Evolutionary conservation across 257 asterid genomes (phyloP).

Genomic region (Solanum piurae): DNA sequence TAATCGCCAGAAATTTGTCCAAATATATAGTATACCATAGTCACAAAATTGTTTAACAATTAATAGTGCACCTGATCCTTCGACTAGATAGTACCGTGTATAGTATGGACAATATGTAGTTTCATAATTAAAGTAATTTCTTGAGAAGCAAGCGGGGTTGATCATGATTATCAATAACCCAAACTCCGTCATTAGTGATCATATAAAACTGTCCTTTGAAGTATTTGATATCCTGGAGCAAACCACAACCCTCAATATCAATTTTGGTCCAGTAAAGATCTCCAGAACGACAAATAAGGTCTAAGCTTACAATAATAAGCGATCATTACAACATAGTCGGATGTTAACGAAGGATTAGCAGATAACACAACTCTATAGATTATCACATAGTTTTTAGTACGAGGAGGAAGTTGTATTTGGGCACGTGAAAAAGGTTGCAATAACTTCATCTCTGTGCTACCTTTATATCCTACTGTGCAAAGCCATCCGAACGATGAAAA

Average conservation of each 20-base stretch:
- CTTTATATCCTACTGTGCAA: neutral
- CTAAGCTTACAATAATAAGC: accelerated
- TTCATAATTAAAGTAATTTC: too few relatives aligned
- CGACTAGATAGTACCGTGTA: neutral
- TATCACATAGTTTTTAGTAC: too few relatives aligned
- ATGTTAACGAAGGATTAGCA: too few relatives aligned
- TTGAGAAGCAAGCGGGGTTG: neutral
- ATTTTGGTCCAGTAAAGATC: neutral
- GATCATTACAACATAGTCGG: too few relatives aligned
- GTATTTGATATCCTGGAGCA: neutral
- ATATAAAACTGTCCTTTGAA: neutral
- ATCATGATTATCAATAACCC: neutral
- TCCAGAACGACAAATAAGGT: neutral
- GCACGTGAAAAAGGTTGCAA: neutral
- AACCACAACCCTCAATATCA: neutral
- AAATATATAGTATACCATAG: too few relatives aligned
- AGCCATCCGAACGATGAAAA: neutral
- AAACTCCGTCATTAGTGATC: too few relatives aligned
- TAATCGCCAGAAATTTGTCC: too few relatives aligned
- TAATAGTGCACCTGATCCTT: neutral
- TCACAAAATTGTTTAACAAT: too few relatives aligned
- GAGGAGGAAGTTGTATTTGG: too few relatives aligned
- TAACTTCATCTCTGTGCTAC: neutral
- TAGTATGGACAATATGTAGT: too few relatives aligned
- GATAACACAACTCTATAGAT: too few relatives aligned